Base-by-base conservation (phyloP, 139 green algal species). In the Asterochloris erici region DNA sequence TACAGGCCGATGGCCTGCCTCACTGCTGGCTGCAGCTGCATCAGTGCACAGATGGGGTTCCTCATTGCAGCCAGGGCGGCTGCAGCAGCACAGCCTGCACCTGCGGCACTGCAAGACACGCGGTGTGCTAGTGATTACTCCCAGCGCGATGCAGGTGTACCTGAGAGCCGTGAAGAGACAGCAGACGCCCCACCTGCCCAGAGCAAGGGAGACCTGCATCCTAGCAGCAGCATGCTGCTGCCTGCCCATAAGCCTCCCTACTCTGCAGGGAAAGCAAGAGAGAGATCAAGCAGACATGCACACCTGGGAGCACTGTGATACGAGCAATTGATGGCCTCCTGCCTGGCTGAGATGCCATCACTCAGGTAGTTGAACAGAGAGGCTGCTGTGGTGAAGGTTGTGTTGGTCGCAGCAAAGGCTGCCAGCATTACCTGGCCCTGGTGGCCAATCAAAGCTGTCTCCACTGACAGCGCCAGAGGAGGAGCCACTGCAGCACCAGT, bases 311-410 rank as follows among this genome's bases (percentile, higher is more conserved):
- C 6, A 6, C 38, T 54, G 6, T 54, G 38, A 54, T 6, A 54
- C 2, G 38, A 54, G 38, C 38, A 6, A 54, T 54, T 54, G 38
- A 54, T 54, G 38, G 38, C 38, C 38, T 54, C 38, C n/a, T 91
- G 87, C 77, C 93, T 94, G 21, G 88, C 87, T 61, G 73, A 86
- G 21, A 94, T 86, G n/a, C 90, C 88, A 74, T 89, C 85, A 24
- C 90, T 84, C 68, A 94, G 85, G 63, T 94, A 94, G 77, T 94
- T 94, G 83, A 90, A 93, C 14, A 93, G 68, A 19, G 86, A 79
- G 11, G 82, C 81, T 0, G 85, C 81, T 12, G 90, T 86, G 63
- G 89, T 92, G 38, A 84, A 79, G 9, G 79, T 85, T 1, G 83
- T 93, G 28, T 38, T 54, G 11, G 87, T 87, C 68, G 88, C 90